Base-by-base conservation (phyloP, 2,329 filamentous ascomycete genomes). In the Aspergillus sp. region DNA sequence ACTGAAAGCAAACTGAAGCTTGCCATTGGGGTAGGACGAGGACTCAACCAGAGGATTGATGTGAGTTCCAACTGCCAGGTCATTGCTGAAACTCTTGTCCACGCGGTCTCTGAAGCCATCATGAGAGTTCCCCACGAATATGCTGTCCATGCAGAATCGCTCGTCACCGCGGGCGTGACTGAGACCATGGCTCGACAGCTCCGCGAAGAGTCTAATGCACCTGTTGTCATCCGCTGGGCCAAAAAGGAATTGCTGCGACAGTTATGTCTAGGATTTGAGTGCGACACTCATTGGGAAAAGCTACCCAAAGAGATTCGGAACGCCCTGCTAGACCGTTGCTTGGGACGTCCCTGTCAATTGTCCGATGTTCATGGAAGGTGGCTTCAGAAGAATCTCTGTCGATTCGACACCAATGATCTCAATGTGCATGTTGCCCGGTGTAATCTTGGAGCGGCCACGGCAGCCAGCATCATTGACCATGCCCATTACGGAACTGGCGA, bases 241-340 rank as follows among this genome's bases (percentile, higher is more conserved):
- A 69, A 68, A 40, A 69, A 64, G 53, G 69, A 76, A n/a, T 56
- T 75, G 1, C 57, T 79, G 10, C 63, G 66, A 12, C 67, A 72
- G 43, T 57, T 76, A 5, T 75, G 72, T 39, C 57, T 79, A 26
- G 74, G 74, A 0, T 67, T 75, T 28, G 67, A 77, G 33, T 67
- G 66, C 38, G 74, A 79, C 42, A 67, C 65, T 7, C 64, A 75
- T 28, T 79, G 76, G 76, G 75, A 79, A 32, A 60, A 54, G 26
- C 57, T 79, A 8, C 73, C 75, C 3, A 54, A 65, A 11, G 62
- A 69, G 6, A 68, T 78, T 43, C 66, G 76, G 36, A 58, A 61
- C n/a, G 54, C 72, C 6, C 60, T 78, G 13, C 56, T 78, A 3
- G 59, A 64, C 38, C 67, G 74, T 43, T 76, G 71, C 45, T 55